Conservation (phyloP, 2,329 filamentous ascomycete species). For the Colletotrichum sp. region DNA sequence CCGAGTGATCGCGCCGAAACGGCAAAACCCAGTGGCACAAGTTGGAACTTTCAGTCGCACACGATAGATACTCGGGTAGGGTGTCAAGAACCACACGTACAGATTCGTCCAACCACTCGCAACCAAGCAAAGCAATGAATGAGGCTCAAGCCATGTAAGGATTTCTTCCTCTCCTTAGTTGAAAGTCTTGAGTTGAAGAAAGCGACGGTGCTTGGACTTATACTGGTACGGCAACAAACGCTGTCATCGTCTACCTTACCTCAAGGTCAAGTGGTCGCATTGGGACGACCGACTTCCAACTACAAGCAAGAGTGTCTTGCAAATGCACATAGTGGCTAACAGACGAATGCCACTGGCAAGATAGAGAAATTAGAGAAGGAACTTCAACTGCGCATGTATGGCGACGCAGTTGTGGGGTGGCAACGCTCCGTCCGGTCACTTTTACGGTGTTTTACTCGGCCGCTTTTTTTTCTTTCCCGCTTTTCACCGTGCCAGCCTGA, state of each 20-base stretch:
- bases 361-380: neutral
- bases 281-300: neutral
- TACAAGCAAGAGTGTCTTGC: neutral
- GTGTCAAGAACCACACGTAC: neutral
- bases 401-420: neutral
- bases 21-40: neutral
- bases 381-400: neutral
- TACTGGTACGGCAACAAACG: neutral
- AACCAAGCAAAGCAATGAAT: neutral
- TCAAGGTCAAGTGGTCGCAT: neutral
- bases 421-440: neutral
- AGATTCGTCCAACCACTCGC: neutral
- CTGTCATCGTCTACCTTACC: neutral
- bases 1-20: neutral
- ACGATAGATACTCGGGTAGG: neutral
- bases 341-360: neutral
- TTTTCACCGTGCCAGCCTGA: neutral
- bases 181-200: neutral
- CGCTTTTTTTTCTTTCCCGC: slow-evolving; percentile 1
- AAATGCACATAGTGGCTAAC: neutral
- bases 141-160: neutral
- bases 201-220: neutral
- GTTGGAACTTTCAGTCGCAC: neutral
- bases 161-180: neutral
- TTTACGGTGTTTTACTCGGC: slow-evolving; percentile 18